Conservation (phyloP, 2,329 filamentous ascomycete species). For the Gliomastix tumulicola region DNA sequence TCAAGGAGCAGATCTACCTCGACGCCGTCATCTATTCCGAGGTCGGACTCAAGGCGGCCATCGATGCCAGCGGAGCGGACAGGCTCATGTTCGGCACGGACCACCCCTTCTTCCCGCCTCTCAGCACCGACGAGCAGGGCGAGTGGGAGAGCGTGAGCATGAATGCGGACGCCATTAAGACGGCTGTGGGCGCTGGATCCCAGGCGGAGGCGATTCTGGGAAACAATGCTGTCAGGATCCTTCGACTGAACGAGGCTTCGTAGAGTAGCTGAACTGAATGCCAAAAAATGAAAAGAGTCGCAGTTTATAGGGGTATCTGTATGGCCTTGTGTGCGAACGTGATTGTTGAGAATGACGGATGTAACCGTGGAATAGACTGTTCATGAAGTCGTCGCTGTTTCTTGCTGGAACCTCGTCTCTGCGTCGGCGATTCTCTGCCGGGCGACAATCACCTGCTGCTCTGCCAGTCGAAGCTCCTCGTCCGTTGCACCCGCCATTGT, state of each 20-base stretch:
- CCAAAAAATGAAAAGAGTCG: constrained; percentile 23
- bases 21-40: constrained; percentile 82
- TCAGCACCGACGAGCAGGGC: constrained; percentile 52
- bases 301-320: no score
- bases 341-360: no score
- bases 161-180: constrained; percentile 44
- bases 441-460: constrained; percentile 18
- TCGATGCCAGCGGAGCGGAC: constrained; percentile 60
- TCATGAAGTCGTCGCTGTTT: no score
- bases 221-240: constrained; percentile 48
- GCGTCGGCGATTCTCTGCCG: constrained; percentile 26
- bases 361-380: no score
- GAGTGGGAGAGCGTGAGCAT: constrained; percentile 63
- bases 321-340: no score
- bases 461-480: constrained; percentile 18
- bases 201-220: constrained; percentile 50
- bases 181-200: constrained; percentile 38
- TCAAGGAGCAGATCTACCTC: constrained; percentile 72
- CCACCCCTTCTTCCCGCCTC: constrained; percentile 78
- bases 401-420: constrained; percentile 24
- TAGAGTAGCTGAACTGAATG: no score
- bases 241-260: constrained; percentile 23
- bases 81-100: constrained; percentile 76
- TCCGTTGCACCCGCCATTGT: constrained; percentile 14
- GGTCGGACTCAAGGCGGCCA: constrained; percentile 63